A percentile compares a stretch with the other conserved stretches of the same genome.
Conservation (phyloP, 108 stramenopile genomes). For the Pseudonitzschia multiseries region DNA sequence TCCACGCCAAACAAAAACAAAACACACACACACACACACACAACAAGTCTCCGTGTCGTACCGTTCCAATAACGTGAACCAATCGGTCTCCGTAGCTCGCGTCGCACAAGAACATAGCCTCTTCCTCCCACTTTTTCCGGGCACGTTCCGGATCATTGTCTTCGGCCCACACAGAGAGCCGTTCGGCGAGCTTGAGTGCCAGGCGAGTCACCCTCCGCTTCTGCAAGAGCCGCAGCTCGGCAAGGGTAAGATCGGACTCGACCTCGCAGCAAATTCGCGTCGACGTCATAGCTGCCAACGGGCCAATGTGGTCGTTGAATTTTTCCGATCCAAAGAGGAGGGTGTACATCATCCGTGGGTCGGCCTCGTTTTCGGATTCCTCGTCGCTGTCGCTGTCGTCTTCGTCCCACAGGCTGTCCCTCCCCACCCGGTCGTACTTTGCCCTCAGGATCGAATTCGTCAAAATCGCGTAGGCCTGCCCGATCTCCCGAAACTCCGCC, state of each 20-base stretch:
- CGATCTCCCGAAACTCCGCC: conserved; percentile 67
- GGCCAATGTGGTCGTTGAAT: conserved; percentile 69
- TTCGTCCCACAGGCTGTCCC: conserved; percentile 43
- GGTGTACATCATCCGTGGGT: conserved; percentile 70
- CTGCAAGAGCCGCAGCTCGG: conserved; percentile 58
- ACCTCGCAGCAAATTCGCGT: conserved; percentile 49
- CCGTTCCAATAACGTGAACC: conserved; percentile 64
- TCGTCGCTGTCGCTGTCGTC: conserved; percentile 25
- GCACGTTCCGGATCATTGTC: conserved; percentile 43
- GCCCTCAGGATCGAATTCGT: conserved; percentile 56
- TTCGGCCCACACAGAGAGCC: conserved; percentile 28
- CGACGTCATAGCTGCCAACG: conserved; percentile 64
- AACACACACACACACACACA: background rate
- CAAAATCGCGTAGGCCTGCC: conserved; percentile 72
- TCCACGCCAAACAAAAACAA: background rate
- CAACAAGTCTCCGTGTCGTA: conserved; percentile 1
- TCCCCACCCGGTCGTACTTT: conserved; percentile 66
- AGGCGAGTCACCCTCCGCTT: conserved; percentile 66
- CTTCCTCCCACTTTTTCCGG: conserved; percentile 53
- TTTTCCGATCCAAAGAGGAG: conserved; percentile 80
- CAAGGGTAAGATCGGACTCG: conserved; percentile 36
- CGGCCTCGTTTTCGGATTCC: conserved; percentile 32
- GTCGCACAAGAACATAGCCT: conserved; percentile 49
- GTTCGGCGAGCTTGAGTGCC: conserved; percentile 60
- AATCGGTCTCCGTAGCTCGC: conserved; percentile 72